Evolutionary conservation across 2,329 filamentous ascomycete genomes (phyloP).

Genomic region (Colletotrichum sublineola): DNA sequence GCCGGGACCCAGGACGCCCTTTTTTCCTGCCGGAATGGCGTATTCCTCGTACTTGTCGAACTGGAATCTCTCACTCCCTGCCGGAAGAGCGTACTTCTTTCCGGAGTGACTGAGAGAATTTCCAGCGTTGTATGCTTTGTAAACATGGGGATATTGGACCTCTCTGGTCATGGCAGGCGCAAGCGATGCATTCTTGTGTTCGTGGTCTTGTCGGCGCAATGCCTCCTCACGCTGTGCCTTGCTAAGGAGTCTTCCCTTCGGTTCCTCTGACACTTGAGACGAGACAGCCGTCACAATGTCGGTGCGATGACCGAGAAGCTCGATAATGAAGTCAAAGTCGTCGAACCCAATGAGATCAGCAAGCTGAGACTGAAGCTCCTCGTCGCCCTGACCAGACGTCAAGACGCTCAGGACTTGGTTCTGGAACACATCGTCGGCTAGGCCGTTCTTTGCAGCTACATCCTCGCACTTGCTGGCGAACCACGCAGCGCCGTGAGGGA

Average conservation of each 20-base stretch:
- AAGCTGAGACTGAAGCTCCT: constrained; percentile 90
- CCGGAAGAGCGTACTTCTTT: constrained; percentile 84
- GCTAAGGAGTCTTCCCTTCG: constrained; percentile 72
- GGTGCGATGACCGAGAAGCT: constrained; percentile 83
- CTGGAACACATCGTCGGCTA: constrained; percentile 78
- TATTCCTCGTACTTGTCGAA: constrained; percentile 89
- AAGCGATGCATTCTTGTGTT: constrained; percentile 84
- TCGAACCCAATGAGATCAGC: constrained; percentile 94
- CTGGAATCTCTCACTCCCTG: constrained; percentile 79
- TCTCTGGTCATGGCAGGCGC: constrained; percentile 79
- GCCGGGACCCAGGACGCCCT: constrained; percentile 79
- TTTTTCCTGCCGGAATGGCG: constrained; percentile 83
- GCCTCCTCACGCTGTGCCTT: constrained; percentile 83
- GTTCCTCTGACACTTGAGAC: constrained; percentile 52
- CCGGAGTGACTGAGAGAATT: constrained; percentile 87
- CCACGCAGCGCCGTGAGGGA: constrained; percentile 75
- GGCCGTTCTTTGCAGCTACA: constrained; percentile 75
- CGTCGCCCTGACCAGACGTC: constrained; percentile 75
- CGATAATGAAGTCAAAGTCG: constrained; percentile 92
- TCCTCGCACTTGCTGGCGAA: constrained; percentile 75
- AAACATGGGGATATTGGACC: constrained; percentile 92
- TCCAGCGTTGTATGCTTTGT: constrained; percentile 84
- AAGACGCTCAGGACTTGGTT: constrained; percentile 83
- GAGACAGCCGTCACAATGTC: constrained; percentile 70
- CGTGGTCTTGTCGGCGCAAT: constrained; percentile 79